These are phyloP conservation scores for Leccinum longicurvipes DNA, from an alignment of 768 basidiomycete species.

Conservation along the genomic window DNA sequence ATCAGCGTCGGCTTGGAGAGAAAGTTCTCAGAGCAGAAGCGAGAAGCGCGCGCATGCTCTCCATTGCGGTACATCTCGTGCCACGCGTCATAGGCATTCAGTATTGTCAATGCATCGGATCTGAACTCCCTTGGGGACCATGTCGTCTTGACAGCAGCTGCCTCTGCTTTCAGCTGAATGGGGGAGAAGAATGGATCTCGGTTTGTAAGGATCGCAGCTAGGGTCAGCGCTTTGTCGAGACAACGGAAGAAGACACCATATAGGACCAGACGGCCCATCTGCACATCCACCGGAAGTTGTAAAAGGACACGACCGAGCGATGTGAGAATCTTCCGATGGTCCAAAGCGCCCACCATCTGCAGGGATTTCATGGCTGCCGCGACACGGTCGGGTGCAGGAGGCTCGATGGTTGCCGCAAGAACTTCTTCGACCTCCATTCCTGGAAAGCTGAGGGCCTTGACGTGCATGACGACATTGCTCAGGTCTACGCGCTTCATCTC, in stretches of 20 bases:
- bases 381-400: conserved; percentile 76
- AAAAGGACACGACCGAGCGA: conserved; percentile 86
- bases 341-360: conserved; percentile 84
- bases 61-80: conserved; percentile 64
- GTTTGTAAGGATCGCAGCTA: conserved; percentile 88
- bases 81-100: conserved; percentile 84
- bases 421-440: conserved; percentile 86
- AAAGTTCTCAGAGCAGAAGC: conserved; percentile 84
- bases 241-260: conserved; percentile 93
- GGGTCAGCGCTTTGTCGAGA: conserved; percentile 79
- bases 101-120: conserved; percentile 77
- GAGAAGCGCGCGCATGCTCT: conserved; percentile 61
- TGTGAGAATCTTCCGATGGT: conserved; percentile 70
- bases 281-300: conserved; percentile 85
- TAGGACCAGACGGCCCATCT: conserved; percentile 84
- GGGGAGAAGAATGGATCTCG: conserved; percentile 91
- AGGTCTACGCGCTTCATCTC: conserved; percentile 94
- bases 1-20: conserved; percentile 81
- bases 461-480: conserved; percentile 93
- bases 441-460: conserved; percentile 90
- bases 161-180: conserved; percentile 67
- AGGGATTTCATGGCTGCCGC: conserved; percentile 75
- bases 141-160: conserved; percentile 66
- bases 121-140: conserved; percentile 80
- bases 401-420: conserved; percentile 79